Percentiles rank a stretch among this genome's conserved stretches.
phyloP scores from a whole-genome alignment of 139 green algal genomes.

The Monoraphidium neglectum region DNA sequence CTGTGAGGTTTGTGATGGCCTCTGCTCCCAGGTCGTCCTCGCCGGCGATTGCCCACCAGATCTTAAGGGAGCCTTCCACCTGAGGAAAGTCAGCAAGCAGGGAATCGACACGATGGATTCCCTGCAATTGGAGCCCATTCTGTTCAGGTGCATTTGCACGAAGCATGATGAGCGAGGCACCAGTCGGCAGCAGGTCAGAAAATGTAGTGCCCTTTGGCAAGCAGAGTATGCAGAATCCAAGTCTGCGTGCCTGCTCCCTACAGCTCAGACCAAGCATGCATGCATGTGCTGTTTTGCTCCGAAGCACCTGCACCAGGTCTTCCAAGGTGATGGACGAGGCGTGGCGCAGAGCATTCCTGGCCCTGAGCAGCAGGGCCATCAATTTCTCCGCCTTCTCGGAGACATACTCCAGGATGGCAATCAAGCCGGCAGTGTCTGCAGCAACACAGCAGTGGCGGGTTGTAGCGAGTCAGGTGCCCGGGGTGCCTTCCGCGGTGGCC shows the following conservation, averaged over 20 bases:
- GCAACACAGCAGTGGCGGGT: no score
- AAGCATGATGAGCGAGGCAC: background rate
- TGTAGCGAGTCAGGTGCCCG: no score
- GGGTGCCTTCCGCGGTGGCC: no score
- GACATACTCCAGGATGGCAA: no score
- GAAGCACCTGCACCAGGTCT: background rate
- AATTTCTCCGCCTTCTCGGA: background rate
- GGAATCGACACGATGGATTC: background rate
- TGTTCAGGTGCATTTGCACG: background rate
- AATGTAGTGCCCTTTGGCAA: background rate
- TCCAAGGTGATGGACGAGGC: background rate
- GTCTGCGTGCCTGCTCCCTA: no score
- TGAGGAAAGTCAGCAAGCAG: background rate
- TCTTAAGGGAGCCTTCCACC: background rate
- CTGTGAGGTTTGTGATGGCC: background rate
- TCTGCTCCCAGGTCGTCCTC: background rate
- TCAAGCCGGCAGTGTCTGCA: no score
- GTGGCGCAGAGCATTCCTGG: background rate
- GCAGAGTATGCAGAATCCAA: no score
- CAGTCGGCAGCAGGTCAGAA: background rate
- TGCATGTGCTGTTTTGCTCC: background rate
- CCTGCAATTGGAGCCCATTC: background rate
- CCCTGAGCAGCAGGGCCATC: background rate
- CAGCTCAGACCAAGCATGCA: background rate
- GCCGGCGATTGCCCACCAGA: background rate